Percentiles rank a stretch among this genome's conserved stretches.
Evolutionary conservation across 108 stramenopile genomes (phyloP).

Genomic region (Fragilariopsis cylindrus): DNA sequence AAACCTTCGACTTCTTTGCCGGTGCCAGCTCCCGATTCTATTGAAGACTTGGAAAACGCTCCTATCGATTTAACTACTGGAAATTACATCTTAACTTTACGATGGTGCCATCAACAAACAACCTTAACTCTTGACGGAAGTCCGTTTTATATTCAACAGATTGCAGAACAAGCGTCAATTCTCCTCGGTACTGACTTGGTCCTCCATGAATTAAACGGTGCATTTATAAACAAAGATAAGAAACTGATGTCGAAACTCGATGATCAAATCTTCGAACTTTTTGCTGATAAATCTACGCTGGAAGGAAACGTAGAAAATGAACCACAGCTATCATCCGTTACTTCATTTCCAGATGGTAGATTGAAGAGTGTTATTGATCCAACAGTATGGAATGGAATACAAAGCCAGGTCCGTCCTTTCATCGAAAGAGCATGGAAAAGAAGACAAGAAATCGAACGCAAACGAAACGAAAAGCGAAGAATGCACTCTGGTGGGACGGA

Average conservation of each 20-base stretch:
- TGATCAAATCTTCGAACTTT: conserved; percentile 65
- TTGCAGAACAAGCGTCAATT: conserved; percentile 53
- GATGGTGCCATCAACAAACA: conserved; percentile 60
- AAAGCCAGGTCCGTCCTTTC: conserved; percentile 20
- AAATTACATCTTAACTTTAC: conserved; percentile 56
- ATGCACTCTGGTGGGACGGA: background rate
- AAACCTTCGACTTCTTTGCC: conserved; percentile 34
- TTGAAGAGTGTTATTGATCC: conserved; percentile 25
- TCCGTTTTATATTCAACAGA: conserved; percentile 17
- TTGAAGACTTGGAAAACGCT: conserved; percentile 36
- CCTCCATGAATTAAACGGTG: conserved; percentile 44
- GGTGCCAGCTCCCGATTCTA: conserved; percentile 49
- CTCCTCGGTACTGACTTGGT: conserved; percentile 58
- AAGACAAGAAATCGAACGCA: conserved; percentile 16
- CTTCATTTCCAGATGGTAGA: conserved; percentile 21
- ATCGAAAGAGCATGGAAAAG: conserved; percentile 19
- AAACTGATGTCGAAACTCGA: conserved; percentile 41
- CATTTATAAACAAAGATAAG: conserved; percentile 5
- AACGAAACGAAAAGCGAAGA: conserved; percentile 9
- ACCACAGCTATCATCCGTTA: background rate
- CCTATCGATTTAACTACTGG: conserved; percentile 39
- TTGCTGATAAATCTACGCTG: conserved; percentile 31
- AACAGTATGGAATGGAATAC: conserved; percentile 24
- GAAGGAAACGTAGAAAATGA: conserved; percentile 1
- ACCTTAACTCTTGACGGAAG: conserved; percentile 15